Evolutionary conservation across 83 land plant genomes (phyloP).

Genomic region (Picea abies): DNA sequence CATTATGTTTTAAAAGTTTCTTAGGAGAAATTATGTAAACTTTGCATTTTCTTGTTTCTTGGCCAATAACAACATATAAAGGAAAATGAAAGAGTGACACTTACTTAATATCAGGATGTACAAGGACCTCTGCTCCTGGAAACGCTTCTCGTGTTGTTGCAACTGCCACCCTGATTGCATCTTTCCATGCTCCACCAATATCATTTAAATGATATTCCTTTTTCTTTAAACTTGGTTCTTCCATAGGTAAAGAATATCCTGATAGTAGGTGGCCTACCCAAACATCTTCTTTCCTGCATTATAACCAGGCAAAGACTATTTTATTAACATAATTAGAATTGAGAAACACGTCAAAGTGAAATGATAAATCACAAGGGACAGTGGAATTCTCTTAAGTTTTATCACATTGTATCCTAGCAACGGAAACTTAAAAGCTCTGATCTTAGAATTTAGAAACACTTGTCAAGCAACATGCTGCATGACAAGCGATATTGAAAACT

Average conservation of each 20-base stretch:
- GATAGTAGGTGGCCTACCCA: conserved; percentile 96
- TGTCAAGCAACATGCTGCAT: too few species aligned
- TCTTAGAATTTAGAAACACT: too few species aligned
- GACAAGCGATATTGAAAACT: too few species aligned
- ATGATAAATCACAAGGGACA: not conserved
- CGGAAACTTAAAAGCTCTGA: too few species aligned
- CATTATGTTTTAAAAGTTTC: not conserved
- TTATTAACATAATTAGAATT: not conserved
- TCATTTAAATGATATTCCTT: conserved; percentile 20
- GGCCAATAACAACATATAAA: not conserved
- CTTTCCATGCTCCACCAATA: conserved; percentile 78
- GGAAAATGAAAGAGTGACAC: not conserved
- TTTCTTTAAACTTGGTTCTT: conserved; percentile 56
- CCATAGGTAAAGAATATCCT: conserved; percentile 91
- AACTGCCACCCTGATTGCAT: conserved; percentile 70
- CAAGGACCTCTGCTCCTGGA: conserved; percentile 86
- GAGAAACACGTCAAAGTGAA: not conserved
- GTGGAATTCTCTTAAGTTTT: not conserved
- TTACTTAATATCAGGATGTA: conserved; percentile 88
- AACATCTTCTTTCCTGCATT: conserved; percentile 67
- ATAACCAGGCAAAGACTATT: not conserved
- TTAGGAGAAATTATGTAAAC: not conserved
- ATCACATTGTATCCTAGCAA: too few species aligned
- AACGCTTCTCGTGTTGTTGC: conserved; percentile 67
- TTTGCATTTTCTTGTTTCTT: not conserved